Evolutionary conservation across 495 filamentous ascomycete species (phyloP), one percentile per base, ranked within the genome.

Genomic region (Aspergillus conjunctus): DNA sequence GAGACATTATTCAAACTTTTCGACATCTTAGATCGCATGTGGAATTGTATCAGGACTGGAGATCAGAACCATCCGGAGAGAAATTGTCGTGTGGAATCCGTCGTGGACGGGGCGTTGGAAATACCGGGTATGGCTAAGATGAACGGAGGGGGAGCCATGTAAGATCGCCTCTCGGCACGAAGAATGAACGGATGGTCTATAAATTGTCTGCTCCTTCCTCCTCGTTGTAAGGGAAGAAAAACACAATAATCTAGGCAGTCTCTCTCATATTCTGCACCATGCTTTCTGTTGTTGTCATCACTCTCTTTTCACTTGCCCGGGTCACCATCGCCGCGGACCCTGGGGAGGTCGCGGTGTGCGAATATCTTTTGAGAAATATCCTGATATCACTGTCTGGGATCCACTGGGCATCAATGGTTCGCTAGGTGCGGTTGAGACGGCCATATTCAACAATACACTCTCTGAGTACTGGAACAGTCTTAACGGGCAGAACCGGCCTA

Each of bases 401-500:
- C 56, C 56, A 8, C 14, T 49, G 43, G 34, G 46, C 45, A 39
- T 12, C 22, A n/a, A 21, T 14, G 46, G 56, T 7, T 32, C 12
- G 4, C n/a, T 37, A 9, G 22, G 46, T 21, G 22, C 32, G 0
- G 30, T 43, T 4, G 34, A 41, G 3, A n/a, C 31, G 15, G n/a
- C 6, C 7, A 51, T 39, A 20, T 63, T 48, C 22, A 54, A 39
- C 30, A 46, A 54, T 26, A 37, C 60, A 3, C 54, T 58, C 4
- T 14, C 18, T 4, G 46, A 63, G 11, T 63, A 63, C 48, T 63
- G 60, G 60, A 63, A 63, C 8, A 56, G 55, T 5, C 37, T 58
- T 37, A 63, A 63, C 32, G 60, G 54, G 11, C 18, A 54, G 5
- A 49, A 54, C 7, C 58, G 61, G 7, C 65, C 65, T 18, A 54